A percentile compares a stretch with the other conserved stretches of the same genome.
phyloP scores from a whole-genome alignment of 139 green algal genomes.

The Closterium sp. region DNA sequence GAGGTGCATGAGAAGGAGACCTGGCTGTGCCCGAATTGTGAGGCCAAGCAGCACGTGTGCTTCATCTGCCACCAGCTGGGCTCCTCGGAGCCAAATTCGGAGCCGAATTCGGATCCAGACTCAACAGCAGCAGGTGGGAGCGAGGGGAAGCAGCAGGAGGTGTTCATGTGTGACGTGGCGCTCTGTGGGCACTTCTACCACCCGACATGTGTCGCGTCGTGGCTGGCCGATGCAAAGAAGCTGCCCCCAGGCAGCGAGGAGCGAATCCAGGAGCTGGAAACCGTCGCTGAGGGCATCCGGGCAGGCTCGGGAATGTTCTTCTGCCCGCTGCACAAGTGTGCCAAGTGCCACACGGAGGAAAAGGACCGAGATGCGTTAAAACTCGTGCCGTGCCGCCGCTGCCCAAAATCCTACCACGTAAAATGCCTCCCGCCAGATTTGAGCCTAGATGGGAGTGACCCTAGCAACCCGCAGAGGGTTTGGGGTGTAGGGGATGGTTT shows the following conservation, averaged over 20 bases:
- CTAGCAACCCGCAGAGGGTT: not conserved
- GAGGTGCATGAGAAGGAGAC: constrained; percentile 16
- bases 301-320: constrained; percentile 2
- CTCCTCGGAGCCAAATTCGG: not conserved
- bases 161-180: constrained; percentile 52
- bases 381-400: constrained; percentile 60
- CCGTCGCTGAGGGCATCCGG: not conserved
- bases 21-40: constrained; percentile 58
- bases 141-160: constrained; percentile 20
- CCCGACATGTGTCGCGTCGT: constrained; percentile 40
- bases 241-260: constrained; percentile 47
- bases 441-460: not conserved
- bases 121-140: not conserved
- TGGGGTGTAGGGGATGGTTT: too few relatives aligned
- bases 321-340: constrained; percentile 31
- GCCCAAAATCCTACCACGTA: constrained; percentile 60
- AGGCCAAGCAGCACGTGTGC: constrained; percentile 51
- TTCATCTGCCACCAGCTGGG: constrained; percentile 56
- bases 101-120: not conserved
- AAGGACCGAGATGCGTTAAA: constrained; percentile 10
- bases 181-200: constrained; percentile 63
- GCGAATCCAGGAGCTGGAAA: constrained; percentile 22
- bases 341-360: constrained; percentile 1
- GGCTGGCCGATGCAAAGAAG: not conserved
- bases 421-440: constrained; percentile 50